phyloP scores from a whole-genome alignment of 305 asterid species.

The Lippia alba region DNA sequence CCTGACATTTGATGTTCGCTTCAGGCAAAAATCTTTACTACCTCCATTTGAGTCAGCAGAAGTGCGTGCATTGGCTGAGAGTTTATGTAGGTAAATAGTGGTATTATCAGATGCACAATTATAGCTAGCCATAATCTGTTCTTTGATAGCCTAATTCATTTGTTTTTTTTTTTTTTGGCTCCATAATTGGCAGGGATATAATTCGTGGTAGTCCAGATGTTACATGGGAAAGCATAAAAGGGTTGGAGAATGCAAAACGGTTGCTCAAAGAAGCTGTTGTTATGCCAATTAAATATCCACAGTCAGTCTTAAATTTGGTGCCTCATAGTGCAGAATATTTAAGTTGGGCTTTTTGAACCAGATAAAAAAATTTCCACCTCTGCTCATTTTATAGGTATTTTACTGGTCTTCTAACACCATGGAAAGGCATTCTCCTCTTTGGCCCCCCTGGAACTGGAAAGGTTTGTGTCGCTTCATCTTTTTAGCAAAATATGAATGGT shows the following conservation, averaged over 20 bases:
- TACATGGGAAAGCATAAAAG: conserved; percentile 88
- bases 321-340: conserved; percentile 28
- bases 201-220: conserved; percentile 94
- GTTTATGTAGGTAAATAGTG: conserved; percentile 79
- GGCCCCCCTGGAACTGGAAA: conserved; percentile 99
- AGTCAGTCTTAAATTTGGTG: conserved; percentile 48
- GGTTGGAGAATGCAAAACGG: conserved; percentile 87
- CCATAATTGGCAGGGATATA: conserved; percentile 69
- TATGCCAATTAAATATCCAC: conserved; percentile 97
- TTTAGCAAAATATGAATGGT: conserved; percentile 18
- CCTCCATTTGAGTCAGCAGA: conserved; percentile 95
- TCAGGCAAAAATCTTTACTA: conserved; percentile 81
- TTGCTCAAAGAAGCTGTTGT: conserved; percentile 96
- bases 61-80: conserved; percentile 87
- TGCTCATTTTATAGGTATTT: conserved; percentile 66
- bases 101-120: conserved; percentile 4
- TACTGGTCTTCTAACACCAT: conserved; percentile 95
- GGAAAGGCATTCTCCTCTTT: conserved; percentile 99
- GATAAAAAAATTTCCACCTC: conserved; percentile 22
- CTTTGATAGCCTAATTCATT: conserved; percentile 28
- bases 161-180: conserved; percentile 28
- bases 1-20: conserved; percentile 40
- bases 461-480: conserved; percentile 50
- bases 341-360: conserved; percentile 25
- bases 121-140: conserved; percentile 14